Conservation (phyloP, 495 filamentous ascomycete species). For the Terfezia claveryi region DNA sequence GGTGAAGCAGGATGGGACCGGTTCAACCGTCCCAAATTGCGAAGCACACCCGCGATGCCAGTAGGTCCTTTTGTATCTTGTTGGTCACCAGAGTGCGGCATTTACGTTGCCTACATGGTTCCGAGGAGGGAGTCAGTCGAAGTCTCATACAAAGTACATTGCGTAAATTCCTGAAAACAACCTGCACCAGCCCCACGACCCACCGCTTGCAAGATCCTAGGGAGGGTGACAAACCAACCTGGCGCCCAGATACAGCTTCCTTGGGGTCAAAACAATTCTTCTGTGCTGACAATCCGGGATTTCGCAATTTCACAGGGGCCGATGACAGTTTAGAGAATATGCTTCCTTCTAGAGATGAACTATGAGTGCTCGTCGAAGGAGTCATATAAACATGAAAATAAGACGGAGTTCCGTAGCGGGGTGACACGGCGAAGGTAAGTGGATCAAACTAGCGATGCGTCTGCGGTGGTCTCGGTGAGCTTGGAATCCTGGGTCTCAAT, state of each 20-base stretch:
- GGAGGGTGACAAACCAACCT: background rate
- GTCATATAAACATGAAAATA: background rate
- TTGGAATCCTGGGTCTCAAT: no score
- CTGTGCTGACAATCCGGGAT: no score
- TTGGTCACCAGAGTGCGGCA: constrained; percentile 8
- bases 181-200: no score
- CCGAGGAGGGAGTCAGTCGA: no score
- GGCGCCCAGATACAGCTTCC: background rate
- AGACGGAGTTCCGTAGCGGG: background rate
- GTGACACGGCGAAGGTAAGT: background rate
- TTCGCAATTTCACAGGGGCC: no score
- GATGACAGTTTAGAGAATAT: no score
- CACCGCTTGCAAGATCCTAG: no score
- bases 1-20: constrained; percentile 10
- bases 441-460: no score
- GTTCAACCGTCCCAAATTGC: constrained; percentile 11
- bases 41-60: constrained; percentile 15
- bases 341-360: no score
- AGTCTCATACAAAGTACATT: no score
- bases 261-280: background rate
- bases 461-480: no score
- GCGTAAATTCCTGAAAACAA: no score
- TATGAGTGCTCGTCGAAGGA: background rate
- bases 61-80: constrained; percentile 3
- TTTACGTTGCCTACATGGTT: constrained; percentile 7